phyloP scores from a whole-genome alignment of 129 eudicot genomes.

The Flaveria sonorensis region DNA sequence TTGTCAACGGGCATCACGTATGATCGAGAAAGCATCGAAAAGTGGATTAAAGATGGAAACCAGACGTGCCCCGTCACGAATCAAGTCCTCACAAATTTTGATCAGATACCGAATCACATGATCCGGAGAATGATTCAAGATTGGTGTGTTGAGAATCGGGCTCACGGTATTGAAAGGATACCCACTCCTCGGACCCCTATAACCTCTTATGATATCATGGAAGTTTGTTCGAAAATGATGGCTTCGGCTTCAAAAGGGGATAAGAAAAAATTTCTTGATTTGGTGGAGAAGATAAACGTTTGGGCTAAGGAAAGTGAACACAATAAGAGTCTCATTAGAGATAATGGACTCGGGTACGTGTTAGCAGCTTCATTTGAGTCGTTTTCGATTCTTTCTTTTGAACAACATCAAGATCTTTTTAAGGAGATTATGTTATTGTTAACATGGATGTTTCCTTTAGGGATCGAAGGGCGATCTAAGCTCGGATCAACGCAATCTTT shows the following conservation, averaged over 20 bases:
- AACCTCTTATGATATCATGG: constrained; percentile 47
- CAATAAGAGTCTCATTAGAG: constrained; percentile 52
- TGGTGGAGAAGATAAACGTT: constrained; percentile 49
- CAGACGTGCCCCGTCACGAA: constrained; percentile 84
- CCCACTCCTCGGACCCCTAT: constrained; percentile 84
- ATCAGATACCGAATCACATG: constrained; percentile 69
- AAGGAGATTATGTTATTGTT: constrained; percentile 51
- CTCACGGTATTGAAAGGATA: constrained; percentile 73
- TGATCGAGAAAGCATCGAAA: constrained; percentile 88
- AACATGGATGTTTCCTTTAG: constrained; percentile 68
- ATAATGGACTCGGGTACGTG: constrained; percentile 57
- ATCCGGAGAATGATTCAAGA: constrained; percentile 89
- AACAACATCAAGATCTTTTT: constrained; percentile 39
- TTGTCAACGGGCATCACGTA: constrained; percentile 88
- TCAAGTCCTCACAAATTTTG: constrained; percentile 48
- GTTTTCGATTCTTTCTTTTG: constrained; percentile 43
- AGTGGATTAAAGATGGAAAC: constrained; percentile 69
- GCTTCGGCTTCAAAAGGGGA: constrained; percentile 33
- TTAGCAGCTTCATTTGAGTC: constrained; percentile 54
- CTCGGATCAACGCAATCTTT: constrained; percentile 62
- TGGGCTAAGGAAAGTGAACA: constrained; percentile 78
- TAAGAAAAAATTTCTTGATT: constrained; percentile 43
- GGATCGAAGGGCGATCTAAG: constrained; percentile 47
- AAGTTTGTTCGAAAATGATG: constrained; percentile 40
- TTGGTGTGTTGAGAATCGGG: constrained; percentile 78